Evolutionary conservation across 192 early-diverging fungal species (phyloP).

Genomic region (Coemansia asiatica): DNA sequence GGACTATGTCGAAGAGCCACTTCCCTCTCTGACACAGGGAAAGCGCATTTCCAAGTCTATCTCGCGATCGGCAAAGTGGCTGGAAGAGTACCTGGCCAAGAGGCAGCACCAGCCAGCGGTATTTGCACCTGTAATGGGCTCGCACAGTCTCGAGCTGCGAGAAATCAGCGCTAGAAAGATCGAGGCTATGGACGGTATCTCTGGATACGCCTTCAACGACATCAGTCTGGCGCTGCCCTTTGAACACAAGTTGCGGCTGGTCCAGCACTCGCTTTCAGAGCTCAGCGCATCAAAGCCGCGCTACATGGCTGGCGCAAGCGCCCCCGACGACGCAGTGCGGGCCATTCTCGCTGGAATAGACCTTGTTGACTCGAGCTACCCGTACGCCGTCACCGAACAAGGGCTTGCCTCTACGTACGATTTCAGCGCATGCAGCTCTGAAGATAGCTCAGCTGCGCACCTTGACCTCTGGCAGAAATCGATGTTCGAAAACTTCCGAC

Average conservation of each 20-base stretch:
- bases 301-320: slow-evolving; percentile 50
- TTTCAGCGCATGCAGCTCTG: slow-evolving; percentile 18
- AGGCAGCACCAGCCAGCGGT: slow-evolving; percentile 23
- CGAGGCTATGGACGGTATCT: slow-evolving; percentile 16
- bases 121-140: slow-evolving; percentile 51
- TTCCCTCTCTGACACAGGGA: slow-evolving; percentile 38
- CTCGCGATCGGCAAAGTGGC: slow-evolving; percentile 40
- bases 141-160: slow-evolving; percentile 40
- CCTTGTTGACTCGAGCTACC: slow-evolving; percentile 71
- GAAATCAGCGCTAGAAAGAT: slow-evolving; percentile 27
- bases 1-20: slow-evolving; percentile 43
- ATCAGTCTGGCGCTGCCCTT: slow-evolving; percentile 28
- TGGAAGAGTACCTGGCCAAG: slow-evolving; percentile 37
- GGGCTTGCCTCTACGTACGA: slow-evolving; percentile 65
- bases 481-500: slow-evolving; percentile 61
- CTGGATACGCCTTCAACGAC: slow-evolving; percentile 47
- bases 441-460: slow-evolving; percentile 1
- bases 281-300: slow-evolving; percentile 41
- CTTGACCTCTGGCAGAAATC: slow-evolving; percentile 61
- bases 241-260: slow-evolving; percentile 31
- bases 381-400: slow-evolving; percentile 62
- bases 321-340: slow-evolving; percentile 40
- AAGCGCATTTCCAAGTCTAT: slow-evolving; percentile 55
- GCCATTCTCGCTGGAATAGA: slow-evolving; percentile 61
- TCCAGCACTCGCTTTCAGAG: slow-evolving; percentile 27